These are phyloP conservation scores for Cladosporium sp. DNA, from an alignment of 2,329 filamentous ascomycete species.

Conservation along the genomic window DNA sequence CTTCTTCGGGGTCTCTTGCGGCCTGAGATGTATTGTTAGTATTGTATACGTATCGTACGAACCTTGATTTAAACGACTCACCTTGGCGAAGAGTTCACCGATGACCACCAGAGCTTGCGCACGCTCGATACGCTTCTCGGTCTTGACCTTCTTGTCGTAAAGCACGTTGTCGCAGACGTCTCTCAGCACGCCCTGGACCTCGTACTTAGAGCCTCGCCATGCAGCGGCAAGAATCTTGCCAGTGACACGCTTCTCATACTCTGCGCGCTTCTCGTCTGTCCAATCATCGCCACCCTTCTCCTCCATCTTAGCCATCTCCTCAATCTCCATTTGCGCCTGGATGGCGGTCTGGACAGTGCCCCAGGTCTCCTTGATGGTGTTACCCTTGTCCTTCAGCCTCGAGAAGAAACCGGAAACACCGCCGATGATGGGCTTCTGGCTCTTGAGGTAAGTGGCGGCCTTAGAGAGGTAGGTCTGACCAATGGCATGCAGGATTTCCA, in stretches of 20 bases:
- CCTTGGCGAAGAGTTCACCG: conserved; percentile 84
- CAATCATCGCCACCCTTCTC: conserved; percentile 93
- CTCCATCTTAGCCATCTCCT: conserved; percentile 96
- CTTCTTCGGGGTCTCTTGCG: conserved; percentile 84
- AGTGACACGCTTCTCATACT: conserved; percentile 92
- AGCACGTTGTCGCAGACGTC: conserved; percentile 91
- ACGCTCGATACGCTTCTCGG: conserved; percentile 82
- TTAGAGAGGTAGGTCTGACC: conserved; percentile 87
- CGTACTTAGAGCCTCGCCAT: conserved; percentile 94
- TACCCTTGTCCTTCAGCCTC: conserved; percentile 92
- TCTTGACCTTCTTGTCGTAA: conserved; percentile 70
- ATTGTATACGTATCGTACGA: background rate
- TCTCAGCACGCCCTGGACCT: conserved; percentile 91
- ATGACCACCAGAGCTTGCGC: conserved; percentile 85
- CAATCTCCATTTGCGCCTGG: conserved; percentile 96
- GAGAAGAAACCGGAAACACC: conserved; percentile 94
- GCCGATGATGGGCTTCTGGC: conserved; percentile 78
- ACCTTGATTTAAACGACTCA: conserved; percentile 40
- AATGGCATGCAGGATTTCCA: conserved; percentile 94
- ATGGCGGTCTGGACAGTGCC: conserved; percentile 94
- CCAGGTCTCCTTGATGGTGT: conserved; percentile 96
- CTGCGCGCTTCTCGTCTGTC: conserved; percentile 94
- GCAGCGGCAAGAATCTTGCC: conserved; percentile 97
- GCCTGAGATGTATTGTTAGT: conserved; percentile 53
- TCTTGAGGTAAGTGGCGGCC: conserved; percentile 81